phyloP scores from a whole-genome alignment of 1,139 yeast genomes.

The Debaryomyces psychrophilus region DNA sequence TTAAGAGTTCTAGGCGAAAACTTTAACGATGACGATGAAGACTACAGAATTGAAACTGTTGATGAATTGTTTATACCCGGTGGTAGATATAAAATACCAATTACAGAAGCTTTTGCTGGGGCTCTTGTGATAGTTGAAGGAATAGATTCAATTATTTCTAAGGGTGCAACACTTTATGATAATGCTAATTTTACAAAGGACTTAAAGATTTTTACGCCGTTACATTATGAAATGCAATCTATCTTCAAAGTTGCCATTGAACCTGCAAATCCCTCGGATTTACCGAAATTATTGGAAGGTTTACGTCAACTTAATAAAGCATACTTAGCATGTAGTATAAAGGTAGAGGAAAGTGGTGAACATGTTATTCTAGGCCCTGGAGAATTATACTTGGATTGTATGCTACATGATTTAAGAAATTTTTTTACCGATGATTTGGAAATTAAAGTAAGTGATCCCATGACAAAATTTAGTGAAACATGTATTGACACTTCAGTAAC shows the following conservation, averaged over 20 bases:
- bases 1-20: conserved; percentile 64
- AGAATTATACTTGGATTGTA: conserved; percentile 84
- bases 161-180: conserved; percentile 58
- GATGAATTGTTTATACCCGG: conserved; percentile 62
- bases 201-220: conserved; percentile 37
- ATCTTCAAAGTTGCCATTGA: conserved; percentile 83
- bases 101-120: conserved; percentile 63
- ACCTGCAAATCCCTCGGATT: conserved; percentile 76
- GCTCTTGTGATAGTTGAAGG: conserved; percentile 70
- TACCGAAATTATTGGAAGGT: conserved; percentile 72
- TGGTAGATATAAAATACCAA: conserved; percentile 68
- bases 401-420: conserved; percentile 73
- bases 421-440: conserved; percentile 62
- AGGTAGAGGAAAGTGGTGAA: conserved; percentile 89
- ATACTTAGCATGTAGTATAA: conserved; percentile 66
- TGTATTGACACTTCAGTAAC: conserved; percentile 68
- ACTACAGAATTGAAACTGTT: conserved; percentile 49
- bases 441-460: conserved; percentile 83
- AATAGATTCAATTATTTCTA: conserved; percentile 54
- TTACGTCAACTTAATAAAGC: conserved; percentile 62
- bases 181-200: neutral
- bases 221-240: conserved; percentile 53
- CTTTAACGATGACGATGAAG: conserved; percentile 55
- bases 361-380: conserved; percentile 82
- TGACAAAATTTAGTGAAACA: conserved; percentile 80